phyloP scores from a whole-genome alignment of 306 rosid species.

The Rosa persica region DNA sequence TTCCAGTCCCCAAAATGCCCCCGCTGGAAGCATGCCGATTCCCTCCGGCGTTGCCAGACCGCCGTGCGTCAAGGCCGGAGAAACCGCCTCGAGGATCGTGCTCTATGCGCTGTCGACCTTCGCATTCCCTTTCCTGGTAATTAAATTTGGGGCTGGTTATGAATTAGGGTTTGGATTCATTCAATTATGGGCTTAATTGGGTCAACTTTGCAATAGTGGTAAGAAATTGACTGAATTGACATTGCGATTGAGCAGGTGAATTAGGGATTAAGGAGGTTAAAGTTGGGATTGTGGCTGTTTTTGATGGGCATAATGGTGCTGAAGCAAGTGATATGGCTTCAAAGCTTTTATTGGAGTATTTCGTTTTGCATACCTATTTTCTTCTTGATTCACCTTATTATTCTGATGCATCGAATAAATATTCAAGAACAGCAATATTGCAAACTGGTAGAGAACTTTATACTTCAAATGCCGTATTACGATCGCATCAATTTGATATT shows the following conservation, averaged over 20 bases:
- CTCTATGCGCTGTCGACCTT: slow-evolving; percentile 73
- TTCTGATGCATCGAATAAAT: slow-evolving; percentile 50
- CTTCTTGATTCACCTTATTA: slow-evolving; percentile 79
- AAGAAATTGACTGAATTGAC: neutral
- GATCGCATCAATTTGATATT: slow-evolving; percentile 44
- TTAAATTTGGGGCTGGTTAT: neutral
- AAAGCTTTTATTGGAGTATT: slow-evolving; percentile 78
- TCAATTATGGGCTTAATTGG: neutral
- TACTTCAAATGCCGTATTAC: slow-evolving; percentile 48
- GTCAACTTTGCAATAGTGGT: neutral
- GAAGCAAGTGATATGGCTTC: slow-evolving; percentile 98
- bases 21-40: slow-evolving; percentile 67
- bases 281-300: slow-evolving; percentile 79
- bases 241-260: slow-evolving; percentile 39
- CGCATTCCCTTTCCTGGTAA: slow-evolving; percentile 77
- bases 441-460: slow-evolving; percentile 39
- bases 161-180: neutral
- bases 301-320: slow-evolving; percentile 91
- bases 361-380: slow-evolving; percentile 83
- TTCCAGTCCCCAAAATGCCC: slow-evolving; percentile 90
- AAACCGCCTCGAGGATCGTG: slow-evolving; percentile 71
- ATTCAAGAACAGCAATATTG: slow-evolving; percentile 26
- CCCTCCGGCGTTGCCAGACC: slow-evolving; percentile 54
- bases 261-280: slow-evolving; percentile 68
- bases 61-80: slow-evolving; percentile 74